phyloP scores from a whole-genome alignment of 768 basidiomycete species.

The Panaeolus cyanescens region DNA sequence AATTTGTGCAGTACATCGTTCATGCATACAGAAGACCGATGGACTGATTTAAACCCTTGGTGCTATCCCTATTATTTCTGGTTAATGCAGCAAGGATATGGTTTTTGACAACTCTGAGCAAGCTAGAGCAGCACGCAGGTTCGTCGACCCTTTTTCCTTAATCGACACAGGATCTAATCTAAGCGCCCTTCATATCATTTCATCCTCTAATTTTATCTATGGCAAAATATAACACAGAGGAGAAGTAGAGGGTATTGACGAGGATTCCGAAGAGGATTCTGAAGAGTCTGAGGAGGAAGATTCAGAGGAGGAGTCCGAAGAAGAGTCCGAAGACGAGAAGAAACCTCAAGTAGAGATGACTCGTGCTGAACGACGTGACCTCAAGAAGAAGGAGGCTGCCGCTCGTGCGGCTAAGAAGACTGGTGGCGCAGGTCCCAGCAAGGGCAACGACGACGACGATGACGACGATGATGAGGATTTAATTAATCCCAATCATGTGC shows the following conservation, averaged over 20 bases:
- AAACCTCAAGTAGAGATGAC: conserved; percentile 59
- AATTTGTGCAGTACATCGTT: conserved; percentile 14
- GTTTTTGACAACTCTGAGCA: conserved; percentile 45
- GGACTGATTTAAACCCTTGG: conserved; percentile 9
- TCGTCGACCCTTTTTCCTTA: conserved; percentile 14
- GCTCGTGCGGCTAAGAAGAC: conserved; percentile 38
- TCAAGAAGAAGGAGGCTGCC: conserved; percentile 80
- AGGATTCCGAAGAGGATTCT: conserved; percentile 33
- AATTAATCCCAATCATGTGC: conserved; percentile 77
- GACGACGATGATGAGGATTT: conserved; percentile 69
- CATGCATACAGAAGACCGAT: conserved; percentile 3
- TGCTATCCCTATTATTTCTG: neutral
- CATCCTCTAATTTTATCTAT: neutral
- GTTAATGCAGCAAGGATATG: conserved; percentile 53
- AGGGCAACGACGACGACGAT: conserved; percentile 41
- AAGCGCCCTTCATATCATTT: neutral
- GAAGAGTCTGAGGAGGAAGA: conserved; percentile 42
- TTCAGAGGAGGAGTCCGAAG: conserved; percentile 47
- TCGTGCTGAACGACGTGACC: conserved; percentile 71
- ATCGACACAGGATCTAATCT: neutral
- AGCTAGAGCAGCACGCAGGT: conserved; percentile 48
- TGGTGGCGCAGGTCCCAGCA: conserved; percentile 44
- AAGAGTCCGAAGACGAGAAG: conserved; percentile 45
- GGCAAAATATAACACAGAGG: conserved; percentile 6
- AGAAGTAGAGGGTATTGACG: neutral